Evolutionary conservation across 2,329 filamentous ascomycete species (phyloP), one percentile per base, ranked within the genome.

Genomic region (Rhytidhysteron rufulum): DNA sequence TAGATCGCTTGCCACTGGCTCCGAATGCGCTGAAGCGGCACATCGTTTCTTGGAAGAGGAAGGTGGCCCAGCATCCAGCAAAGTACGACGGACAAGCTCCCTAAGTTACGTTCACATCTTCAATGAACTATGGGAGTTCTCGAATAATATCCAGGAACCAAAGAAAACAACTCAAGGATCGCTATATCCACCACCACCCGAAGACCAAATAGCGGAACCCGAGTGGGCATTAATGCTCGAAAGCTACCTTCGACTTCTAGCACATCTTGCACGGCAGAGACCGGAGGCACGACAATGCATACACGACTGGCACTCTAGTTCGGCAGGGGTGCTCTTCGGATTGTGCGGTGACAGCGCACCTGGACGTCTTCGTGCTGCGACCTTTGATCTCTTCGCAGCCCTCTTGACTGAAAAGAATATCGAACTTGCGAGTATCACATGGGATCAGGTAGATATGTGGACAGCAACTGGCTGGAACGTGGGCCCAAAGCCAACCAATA

Each of bases 161-260:
- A 76, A 41, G 74, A 37, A 82, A 77, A 79, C 53, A 75, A 82
- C 45, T 63, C 75, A 39, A 75, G 77, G 34, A 84, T 87, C 60
- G 71, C 79, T 33, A 71, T 78, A 59, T 35, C 48, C 59, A 5
- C 51, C 56, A 21, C 45, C 58, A 27, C 54, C 54, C 35, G 58
- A 58, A n/a, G 66, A 66, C 29, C 67, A 68, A 40, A 82, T 88
- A 44, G 89, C 95, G 20, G 91, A 96, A 59, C 87, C 89, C 4
- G 94, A 98, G 63, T 94, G 88, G 30, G 83, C 85, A n/a, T 86
- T 95, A 67, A 96, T 98, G 88, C 75, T 98, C 20, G 89, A 96
- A 59, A 91, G 88, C 53, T 97, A 97, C 61, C 74, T 98, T 38
- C 82, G 91, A 21, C 76, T 98, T 4, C 86, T 95, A 53, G 81